A percentile compares a stretch with the other conserved stretches of the same genome.
These are phyloP conservation scores for Solanum hybrid DNA, from an alignment of 305 asterid genomes.

Conservation along the genomic window DNA sequence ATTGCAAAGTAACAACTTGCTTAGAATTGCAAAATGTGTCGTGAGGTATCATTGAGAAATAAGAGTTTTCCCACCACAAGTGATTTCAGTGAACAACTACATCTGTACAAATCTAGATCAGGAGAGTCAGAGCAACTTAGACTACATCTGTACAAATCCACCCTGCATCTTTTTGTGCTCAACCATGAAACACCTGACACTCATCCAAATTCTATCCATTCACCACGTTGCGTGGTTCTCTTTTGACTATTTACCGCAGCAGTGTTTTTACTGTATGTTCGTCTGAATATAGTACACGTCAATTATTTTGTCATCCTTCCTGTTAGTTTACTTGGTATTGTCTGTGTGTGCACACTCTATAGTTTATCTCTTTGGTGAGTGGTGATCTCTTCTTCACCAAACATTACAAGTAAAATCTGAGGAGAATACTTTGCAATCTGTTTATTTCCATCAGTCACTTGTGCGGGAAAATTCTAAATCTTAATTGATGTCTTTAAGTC, in stretches of 20 bases:
- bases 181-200: background rate
- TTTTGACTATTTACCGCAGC: background rate
- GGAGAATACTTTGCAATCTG: background rate
- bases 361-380: background rate
- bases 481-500: background rate
- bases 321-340: background rate
- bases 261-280: background rate
- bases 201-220: background rate
- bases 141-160: background rate
- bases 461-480: background rate
- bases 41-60: background rate
- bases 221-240: background rate
- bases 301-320: background rate
- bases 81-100: background rate
- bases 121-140: background rate
- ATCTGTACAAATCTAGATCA: background rate
- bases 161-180: background rate
- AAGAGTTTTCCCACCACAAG: background rate
- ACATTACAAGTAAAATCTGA: background rate
- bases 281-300: background rate
- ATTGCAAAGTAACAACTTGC: background rate
- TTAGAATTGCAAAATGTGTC: background rate
- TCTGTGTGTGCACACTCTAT: background rate
- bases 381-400: background rate
- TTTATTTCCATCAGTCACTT: background rate